Base-by-base conservation (phyloP, 2,329 filamentous ascomycete genomes). In the Sporothrix mexicana region DNA sequence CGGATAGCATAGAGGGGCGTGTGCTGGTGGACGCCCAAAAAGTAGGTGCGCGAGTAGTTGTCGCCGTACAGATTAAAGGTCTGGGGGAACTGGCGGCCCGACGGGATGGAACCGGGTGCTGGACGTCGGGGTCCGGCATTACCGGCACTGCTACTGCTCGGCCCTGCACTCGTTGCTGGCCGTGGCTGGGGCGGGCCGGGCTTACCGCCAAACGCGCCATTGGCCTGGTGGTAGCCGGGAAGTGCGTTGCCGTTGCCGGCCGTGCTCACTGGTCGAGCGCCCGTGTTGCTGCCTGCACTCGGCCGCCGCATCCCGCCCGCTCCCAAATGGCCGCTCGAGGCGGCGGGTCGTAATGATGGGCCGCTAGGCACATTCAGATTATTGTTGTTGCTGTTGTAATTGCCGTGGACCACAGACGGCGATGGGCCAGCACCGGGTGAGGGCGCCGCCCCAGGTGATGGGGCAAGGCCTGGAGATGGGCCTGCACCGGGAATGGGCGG, bases 1-100 rank as follows among this genome's bases (percentile, higher is more conserved):
- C 75, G 72, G 2, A 81, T 78, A 3, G 80, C 78, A 73, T 81
- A 82, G n/a, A 80, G 73, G 0, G 80, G 80, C 13, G 75, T n/a
- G 25, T 75, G 57, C 73, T 80, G 78, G 73, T 79, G 77, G 74
- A 77, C 77, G 75, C 80, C 81, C 5, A 83, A 74, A 25, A 73
- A 73, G 74, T 73, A 80, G 43, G 66, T 55, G 4, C 76, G 75
- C 8, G 72, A 49, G 47, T 71, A 68, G 69, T 70, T 75, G 57
- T 76, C 73, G 47, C 72, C 73, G 76, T 82, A 82, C 70, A 82
- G 73, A 76, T 77, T 79, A 75, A 81, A 80, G 1, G 73, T n/a
- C 0, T 74, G 76, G 8, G 81, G 80, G 76, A 82, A 81, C 71
- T 78, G 79, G 61, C 77, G 77, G 30, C 74, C 73, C 47, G 41